A percentile compares a stretch with the other conserved stretches of the same genome.
These are phyloP conservation scores for Tetrapisispora fleetii DNA, from an alignment of 805 yeast species.

Conservation along the genomic window DNA sequence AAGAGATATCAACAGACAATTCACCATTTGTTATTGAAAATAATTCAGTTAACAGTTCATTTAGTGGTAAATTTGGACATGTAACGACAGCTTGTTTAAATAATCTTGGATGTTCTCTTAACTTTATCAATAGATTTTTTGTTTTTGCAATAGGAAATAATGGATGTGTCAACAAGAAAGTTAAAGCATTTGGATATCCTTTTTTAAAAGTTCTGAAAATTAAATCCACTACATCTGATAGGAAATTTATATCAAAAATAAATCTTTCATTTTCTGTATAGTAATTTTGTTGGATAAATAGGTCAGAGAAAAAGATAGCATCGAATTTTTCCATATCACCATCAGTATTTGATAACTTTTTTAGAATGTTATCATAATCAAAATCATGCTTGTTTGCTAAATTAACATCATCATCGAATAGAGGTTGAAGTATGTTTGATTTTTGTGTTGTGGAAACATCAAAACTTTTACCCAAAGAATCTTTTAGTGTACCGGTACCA, in stretches of 20 bases:
- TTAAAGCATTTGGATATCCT: slow-evolving; percentile 47
- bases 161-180: slow-evolving; percentile 80
- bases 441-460: slow-evolving; percentile 4
- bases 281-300: slow-evolving; percentile 35
- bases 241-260: slow-evolving; percentile 45
- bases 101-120: slow-evolving; percentile 50
- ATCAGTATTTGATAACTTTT: slow-evolving; percentile 16
- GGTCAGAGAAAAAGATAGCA: slow-evolving; percentile 21
- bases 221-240: slow-evolving; percentile 36
- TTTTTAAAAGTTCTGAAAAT: slow-evolving; percentile 30
- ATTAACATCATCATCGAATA: slow-evolving; percentile 11
- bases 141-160: slow-evolving; percentile 59
- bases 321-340: slow-evolving; percentile 25
- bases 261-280: slow-evolving; percentile 59
- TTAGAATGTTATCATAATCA: slow-evolving; percentile 19
- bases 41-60: slow-evolving; percentile 55
- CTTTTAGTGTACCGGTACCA: slow-evolving; percentile 59
- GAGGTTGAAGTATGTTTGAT: slow-evolving; percentile 18
- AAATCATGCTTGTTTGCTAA: slow-evolving; percentile 6
- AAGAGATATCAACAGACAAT: slow-evolving; percentile 56
- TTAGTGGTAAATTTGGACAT: slow-evolving; percentile 56
- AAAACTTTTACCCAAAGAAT: slow-evolving; percentile 56
- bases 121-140: slow-evolving; percentile 41
- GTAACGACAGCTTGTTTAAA: slow-evolving; percentile 76
- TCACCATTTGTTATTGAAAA: slow-evolving; percentile 47